Evolutionary conservation across 768 basidiomycete genomes (phyloP), one percentile per base, ranked within the genome.

Genomic region (Panaeolus cyanescens): DNA sequence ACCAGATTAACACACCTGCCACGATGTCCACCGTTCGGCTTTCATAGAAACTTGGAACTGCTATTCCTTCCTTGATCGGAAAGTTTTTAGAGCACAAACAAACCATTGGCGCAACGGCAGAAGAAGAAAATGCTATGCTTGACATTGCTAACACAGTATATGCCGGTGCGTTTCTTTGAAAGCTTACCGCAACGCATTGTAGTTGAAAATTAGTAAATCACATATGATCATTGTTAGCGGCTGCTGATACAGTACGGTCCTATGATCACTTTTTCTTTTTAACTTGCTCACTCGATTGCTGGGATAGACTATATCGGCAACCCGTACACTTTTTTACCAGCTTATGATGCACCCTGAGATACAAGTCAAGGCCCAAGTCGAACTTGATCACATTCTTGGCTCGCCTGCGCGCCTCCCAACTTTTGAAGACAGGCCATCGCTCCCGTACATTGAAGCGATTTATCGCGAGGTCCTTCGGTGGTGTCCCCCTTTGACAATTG

Each of bases 381-480:
- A 77, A 61, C 68, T 79, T 32, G 74, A 78, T 58, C 55, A 55
- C 0, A 63, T 75, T 15, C 59, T 76, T 15, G 77, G 76, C 1
- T 56, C 54, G 15, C 63, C 70, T 7, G 63, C 67, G 10, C 67
- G 75, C 5, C 61, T 77, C 17, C 72, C 74, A 1, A 64, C 60
- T 4, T 64, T 71, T 53, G 64, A 67, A 5, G 74, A 76, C 58
- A 57, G 64, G 5, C 19, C 54, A 5, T 56, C 63, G 25, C 59
- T 75, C 5, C 75, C 75, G 4, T 76, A 70, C 55, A 56, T 64
- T 8, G 65, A 64, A 34, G 66, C 67, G 3, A 60, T 69, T 36
- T 64, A 63, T 36, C 60, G 63, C 25, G 65, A 68, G 55, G 33
- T 67, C 31, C 54, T 69, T 34, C 61, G 69, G 5, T 65, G 61